phyloP scores from a whole-genome alignment of 2,329 filamentous ascomycete species.

The Neonectria ditissima region DNA sequence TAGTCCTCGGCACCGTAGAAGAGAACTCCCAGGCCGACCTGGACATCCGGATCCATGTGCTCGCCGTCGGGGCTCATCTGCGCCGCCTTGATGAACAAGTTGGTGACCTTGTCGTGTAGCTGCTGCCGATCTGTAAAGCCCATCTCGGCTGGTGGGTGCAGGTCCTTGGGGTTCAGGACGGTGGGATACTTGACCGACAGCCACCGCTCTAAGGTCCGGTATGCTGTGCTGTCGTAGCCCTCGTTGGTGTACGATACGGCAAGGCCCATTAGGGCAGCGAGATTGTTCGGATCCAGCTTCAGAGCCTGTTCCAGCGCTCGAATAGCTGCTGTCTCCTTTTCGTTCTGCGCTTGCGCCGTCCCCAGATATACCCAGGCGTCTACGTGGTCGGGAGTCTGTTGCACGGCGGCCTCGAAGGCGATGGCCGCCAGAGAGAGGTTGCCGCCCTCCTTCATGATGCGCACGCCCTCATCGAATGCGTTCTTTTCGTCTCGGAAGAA shows the following conservation, averaged over 20 bases:
- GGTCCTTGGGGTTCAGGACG: constrained; percentile 77
- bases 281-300: constrained; percentile 87
- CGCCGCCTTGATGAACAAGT: constrained; percentile 91
- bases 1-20: constrained; percentile 99
- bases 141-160: constrained; percentile 83
- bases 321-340: constrained; percentile 97
- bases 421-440: constrained; percentile 94
- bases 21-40: constrained; percentile 94
- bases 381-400: constrained; percentile 87
- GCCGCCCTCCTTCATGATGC: constrained; percentile 92
- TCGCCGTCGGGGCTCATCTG: constrained; percentile 91
- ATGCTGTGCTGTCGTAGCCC: constrained; percentile 96
- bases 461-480: constrained; percentile 91
- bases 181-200: constrained; percentile 93
- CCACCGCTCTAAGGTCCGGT: constrained; percentile 96
- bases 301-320: constrained; percentile 91
- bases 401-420: constrained; percentile 94
- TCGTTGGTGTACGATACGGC: constrained; percentile 99
- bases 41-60: constrained; percentile 98
- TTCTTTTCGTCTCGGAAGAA: constrained; percentile 84
- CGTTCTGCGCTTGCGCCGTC: constrained; percentile 94
- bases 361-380: constrained; percentile 96
- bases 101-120: constrained; percentile 90
- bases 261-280: constrained; percentile 92
- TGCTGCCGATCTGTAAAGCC: constrained; percentile 94